Evolutionary conservation across 768 basidiomycete genomes (phyloP), one percentile per base, ranked within the genome.

Genomic region (Russula earlei): DNA sequence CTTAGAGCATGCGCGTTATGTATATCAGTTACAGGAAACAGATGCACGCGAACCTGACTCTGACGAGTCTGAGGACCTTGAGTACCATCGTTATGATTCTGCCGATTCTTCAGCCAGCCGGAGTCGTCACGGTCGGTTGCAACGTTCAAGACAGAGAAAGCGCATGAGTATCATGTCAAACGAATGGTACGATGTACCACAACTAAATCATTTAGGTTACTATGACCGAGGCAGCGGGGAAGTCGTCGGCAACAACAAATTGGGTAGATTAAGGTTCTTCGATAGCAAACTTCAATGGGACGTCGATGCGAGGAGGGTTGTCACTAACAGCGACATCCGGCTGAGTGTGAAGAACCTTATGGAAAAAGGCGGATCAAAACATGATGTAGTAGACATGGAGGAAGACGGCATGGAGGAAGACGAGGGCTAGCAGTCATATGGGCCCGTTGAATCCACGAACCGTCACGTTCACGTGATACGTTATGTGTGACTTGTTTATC

Each of bases 161-260:
- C 78, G 82, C 53, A 87, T 88, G 83, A 86, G 83, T 61, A 73
- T 87, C 45, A 50, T 84, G 47, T 84, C 83, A 17, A 80, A 79
- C 55, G 75, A 79, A 52, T 81, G 78, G 59, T 71, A 77, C 54
- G 79, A 83, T 41, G 70, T 76, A 0, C 77, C 78, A 0, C 53
- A 63, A 6, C 71, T 76, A 11, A 79, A 76, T 51, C 68, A 74
- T 36, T 73, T 69, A 54, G 70, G 69, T 29, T 73, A 76, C 56
- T 75, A 70, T 44, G 74, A 71, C 11, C 60, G 60, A 52, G 70
- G 70, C n/a, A 67, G 66, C 12, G 49, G 59, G 62, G 45, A 62
- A 67, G 25, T 54, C 58, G 15, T 65, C 70, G 52, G 68, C 64
- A 47, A 15, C 24, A 51, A 25, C 31, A 49, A 24, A 22, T 34